These are phyloP conservation scores for Erodium moschatum DNA, from an alignment of 441 rosid genomes.

Conservation along the genomic window DNA sequence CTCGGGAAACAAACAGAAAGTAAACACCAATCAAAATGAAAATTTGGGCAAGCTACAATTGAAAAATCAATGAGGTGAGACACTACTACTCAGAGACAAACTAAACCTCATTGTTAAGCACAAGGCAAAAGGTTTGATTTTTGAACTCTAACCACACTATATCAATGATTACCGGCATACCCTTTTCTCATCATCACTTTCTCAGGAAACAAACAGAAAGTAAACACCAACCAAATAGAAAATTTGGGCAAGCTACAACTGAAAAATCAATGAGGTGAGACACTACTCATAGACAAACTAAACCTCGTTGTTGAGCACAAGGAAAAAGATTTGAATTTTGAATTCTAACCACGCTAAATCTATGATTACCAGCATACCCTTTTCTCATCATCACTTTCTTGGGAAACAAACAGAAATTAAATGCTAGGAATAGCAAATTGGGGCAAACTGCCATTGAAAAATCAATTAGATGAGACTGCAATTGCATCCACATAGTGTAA, in stretches of 20 bases:
- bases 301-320: neutral
- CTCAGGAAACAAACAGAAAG: constrained; percentile 2
- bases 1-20: no score
- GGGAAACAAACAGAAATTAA: neutral
- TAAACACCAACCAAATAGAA: neutral
- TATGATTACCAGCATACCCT: neutral
- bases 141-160: neutral
- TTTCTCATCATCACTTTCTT: neutral
- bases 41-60: no score
- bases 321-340: neutral
- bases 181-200: neutral
- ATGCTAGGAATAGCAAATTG: no score
- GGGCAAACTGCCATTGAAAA: no score
- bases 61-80: neutral
- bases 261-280: neutral
- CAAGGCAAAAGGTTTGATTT: neutral
- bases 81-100: no score
- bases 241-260: neutral
- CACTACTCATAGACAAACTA: no score
- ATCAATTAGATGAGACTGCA: no score
- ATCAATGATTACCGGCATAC: neutral
- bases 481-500: no score
- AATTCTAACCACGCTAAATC: neutral
- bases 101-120: neutral
- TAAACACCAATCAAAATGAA: no score